Conservation (phyloP, 2,329 filamentous ascomycete species). For the Catunica adiposa region DNA sequence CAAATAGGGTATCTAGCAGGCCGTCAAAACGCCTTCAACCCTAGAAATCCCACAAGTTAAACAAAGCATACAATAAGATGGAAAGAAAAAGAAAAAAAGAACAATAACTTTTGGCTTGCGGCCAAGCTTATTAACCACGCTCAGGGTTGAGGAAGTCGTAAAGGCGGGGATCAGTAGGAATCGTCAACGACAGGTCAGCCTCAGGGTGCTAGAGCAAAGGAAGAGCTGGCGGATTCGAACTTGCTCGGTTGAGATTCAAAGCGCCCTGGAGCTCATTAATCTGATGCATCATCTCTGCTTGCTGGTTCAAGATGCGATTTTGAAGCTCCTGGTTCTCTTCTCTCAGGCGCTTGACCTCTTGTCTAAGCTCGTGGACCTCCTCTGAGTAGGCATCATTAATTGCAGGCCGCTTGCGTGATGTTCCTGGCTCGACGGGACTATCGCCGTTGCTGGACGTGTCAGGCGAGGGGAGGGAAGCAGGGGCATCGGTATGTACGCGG, state of each 20-base stretch:
- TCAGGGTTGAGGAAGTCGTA: background rate
- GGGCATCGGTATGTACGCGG: slow-evolving; percentile 70
- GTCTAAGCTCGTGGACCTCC: slow-evolving; percentile 39
- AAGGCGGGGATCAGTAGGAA: slow-evolving; percentile 2
- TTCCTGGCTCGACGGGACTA: slow-evolving; percentile 15
- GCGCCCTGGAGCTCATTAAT: slow-evolving; percentile 30
- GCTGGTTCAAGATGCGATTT: slow-evolving; percentile 30
- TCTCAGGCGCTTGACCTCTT: slow-evolving; percentile 51
- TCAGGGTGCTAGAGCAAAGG: background rate
- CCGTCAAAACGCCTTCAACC: background rate
- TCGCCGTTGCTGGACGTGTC: slow-evolving; percentile 12
- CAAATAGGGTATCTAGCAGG: background rate
- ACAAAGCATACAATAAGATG: background rate
- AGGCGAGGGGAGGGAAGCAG: slow-evolving; percentile 22
- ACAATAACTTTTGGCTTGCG: no score
- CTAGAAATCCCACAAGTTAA: background rate
- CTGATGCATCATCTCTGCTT: slow-evolving; percentile 32
- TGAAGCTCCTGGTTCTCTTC: slow-evolving; percentile 46
- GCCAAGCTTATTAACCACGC: no score
- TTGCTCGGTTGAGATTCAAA: slow-evolving; percentile 20
- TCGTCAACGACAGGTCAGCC: background rate
- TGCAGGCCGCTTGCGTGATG: slow-evolving; percentile 4
- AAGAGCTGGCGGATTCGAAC: slow-evolving; percentile 11
- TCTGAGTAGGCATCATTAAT: slow-evolving; percentile 17
- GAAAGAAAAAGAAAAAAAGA: background rate